Percentiles rank a stretch among this genome's conserved stretches.
These are phyloP conservation scores for Afroboletus lepidellus DNA, from an alignment of 1,284 basidiomycete species.

Conservation along the genomic window DNA sequence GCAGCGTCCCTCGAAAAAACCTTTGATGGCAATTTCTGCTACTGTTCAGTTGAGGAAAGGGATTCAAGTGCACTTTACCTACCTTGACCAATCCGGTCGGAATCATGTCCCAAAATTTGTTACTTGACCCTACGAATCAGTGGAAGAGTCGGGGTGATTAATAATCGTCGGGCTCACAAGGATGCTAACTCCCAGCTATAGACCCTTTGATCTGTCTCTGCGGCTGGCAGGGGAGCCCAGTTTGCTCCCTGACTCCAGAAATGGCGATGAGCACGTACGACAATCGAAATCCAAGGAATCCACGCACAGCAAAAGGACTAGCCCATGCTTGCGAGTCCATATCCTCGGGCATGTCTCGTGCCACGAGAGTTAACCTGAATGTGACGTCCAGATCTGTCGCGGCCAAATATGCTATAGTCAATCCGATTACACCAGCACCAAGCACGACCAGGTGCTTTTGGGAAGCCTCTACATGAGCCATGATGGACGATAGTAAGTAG, in stretches of 20 bases:
- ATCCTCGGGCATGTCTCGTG: constrained; percentile 67
- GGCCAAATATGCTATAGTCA: constrained; percentile 44
- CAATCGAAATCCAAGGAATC: background rate
- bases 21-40: constrained; percentile 45
- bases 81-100: constrained; percentile 47
- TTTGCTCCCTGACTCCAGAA: constrained; percentile 52
- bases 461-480: constrained; percentile 12
- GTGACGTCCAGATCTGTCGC: constrained; percentile 21
- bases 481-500: constrained; percentile 4
- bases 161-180: constrained; percentile 37
- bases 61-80: constrained; percentile 12
- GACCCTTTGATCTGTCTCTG: constrained; percentile 36
- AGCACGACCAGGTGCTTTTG: constrained; percentile 42
- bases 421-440: constrained; percentile 53
- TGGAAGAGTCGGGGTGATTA: background rate
- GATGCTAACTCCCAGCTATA: constrained; percentile 43
- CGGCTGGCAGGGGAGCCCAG: constrained; percentile 64
- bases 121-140: constrained; percentile 31
- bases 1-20: constrained; percentile 38
- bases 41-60: constrained; percentile 5
- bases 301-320: constrained; percentile 67
- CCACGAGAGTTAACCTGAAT: constrained; percentile 57
- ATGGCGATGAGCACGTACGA: background rate
- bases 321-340: constrained; percentile 58
- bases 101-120: constrained; percentile 50